Base-by-base conservation (phyloP, 2,329 filamentous ascomycete species). In the Cadophora malorum region DNA sequence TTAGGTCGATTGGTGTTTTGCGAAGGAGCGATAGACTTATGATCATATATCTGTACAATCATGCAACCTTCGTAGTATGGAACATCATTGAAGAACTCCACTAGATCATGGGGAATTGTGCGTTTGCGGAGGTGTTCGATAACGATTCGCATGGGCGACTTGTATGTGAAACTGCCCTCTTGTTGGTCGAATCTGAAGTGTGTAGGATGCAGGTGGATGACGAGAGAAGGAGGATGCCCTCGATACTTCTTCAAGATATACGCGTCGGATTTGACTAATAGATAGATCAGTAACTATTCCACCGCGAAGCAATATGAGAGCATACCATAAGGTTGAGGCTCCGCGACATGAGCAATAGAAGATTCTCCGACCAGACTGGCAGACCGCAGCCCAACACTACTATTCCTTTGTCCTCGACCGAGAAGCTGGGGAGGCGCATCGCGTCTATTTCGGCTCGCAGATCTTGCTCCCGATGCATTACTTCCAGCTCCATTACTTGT, bases 181-280 rank as follows among this genome's bases (percentile, higher is more conserved):
- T 97, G 95, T 75, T 94, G 89, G 74, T 98, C 95, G 80, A 99
- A 97, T 67, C 91, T 89, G 78, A 97, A 98, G 80, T 97, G 91
- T 4, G 87, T 93, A 10, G 89, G 85, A 77, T 97, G 90, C 38
- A 99, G 83, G 78, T 97, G 94, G 28, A 99, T 83, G 62, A 95
- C 88, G 28, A 99, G 83, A 4, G 95, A 98, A 0, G 96, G 94
- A 9, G 90, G 88, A 62, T 85, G 85, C 75, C 86, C 88, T 50
- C 83, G 84, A 79, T 91, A 94, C 80, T 94, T 97, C 74, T 87
- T 89, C n/a, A 98, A 83, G 59, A 98, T 93, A 75, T 96, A 92
- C 16, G 86, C 81, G 69, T 90, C 88, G 35, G 89, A 91, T 78
- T 91, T 86, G 53, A 95, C 93, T 94, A 66, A 16, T 28, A 14